Evolutionary conservation across 257 asterid species (phyloP).

Genomic region (Henckelia pumila): DNA sequence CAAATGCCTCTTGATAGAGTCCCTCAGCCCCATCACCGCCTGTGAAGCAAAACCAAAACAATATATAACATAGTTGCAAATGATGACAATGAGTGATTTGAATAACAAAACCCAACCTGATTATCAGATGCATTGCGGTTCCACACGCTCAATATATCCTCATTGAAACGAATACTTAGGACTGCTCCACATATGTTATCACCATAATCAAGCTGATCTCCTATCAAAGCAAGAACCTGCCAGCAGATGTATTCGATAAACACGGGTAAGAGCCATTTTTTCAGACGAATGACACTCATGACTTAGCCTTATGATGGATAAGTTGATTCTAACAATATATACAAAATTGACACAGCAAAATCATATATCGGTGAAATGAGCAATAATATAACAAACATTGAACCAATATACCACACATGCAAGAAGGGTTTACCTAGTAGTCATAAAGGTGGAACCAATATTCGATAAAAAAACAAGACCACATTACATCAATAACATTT

Average conservation of each 20-base stretch:
- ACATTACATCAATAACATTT: no score
- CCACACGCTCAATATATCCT: constrained; percentile 97
- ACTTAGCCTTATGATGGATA: background rate
- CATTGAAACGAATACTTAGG: constrained; percentile 86
- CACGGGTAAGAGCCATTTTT: background rate
- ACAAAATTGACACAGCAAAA: background rate
- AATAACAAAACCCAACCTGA: constrained; percentile 52
- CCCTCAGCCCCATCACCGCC: constrained; percentile 97
- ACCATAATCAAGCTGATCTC: constrained; percentile 91
- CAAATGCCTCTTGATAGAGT: constrained; percentile 81
- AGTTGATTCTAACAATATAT: background rate
- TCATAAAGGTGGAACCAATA: background rate
- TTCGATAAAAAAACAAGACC: background rate
- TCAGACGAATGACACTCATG: background rate
- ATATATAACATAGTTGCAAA: background rate
- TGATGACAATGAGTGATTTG: background rate
- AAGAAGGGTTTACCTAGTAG: background rate
- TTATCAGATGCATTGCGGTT: constrained; percentile 93
- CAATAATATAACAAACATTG: background rate
- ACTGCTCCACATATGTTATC: constrained; percentile 93
- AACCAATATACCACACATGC: background rate
- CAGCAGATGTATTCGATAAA: background rate
- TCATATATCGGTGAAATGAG: background rate
- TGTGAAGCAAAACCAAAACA: constrained; percentile 19
- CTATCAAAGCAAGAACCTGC: constrained; percentile 90